Base-by-base conservation (phyloP, 805 yeast genomes). In the Ogataea nitratoaversa region DNA sequence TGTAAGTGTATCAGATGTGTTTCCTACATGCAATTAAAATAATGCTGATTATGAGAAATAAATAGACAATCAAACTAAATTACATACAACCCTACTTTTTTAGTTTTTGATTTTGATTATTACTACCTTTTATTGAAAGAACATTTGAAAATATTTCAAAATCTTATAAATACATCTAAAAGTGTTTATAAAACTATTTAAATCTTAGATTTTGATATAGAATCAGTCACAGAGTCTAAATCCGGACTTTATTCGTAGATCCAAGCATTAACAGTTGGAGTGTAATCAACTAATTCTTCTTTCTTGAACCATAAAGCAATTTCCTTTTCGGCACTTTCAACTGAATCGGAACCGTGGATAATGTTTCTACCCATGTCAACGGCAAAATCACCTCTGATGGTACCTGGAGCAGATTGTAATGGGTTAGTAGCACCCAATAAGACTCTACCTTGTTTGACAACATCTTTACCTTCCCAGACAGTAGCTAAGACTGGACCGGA, bases 401-500 rank as follows among this genome's bases (percentile, higher is more conserved):
- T 93, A 71, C 99, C 99, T 71, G 98, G 98, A 56, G 95, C 91
- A 59, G 96, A 86, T 60, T 79, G 82, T 67, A 84, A 78, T 67
- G 99, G 99, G 86, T 93, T 91, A 71, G 99, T 93, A 59, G 99
- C 98, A 74, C 99, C 99, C 63, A 93, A 82, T 68, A 93, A 82
- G 62, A 78, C 82, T 76, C 99, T 85, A 70, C 99, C 99, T 71
- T 87, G 95, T 78, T 91, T 90, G 71, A 93, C 99, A 68, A 82
- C 99, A 65, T 93, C 97, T 78, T 90, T 93, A 73, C 99, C 99
- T 75, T 93, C 98, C 99, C 99, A 93, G 60, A 90, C 97, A 68
- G 96, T 93, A 60, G 99, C 99, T 62, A 91, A 81, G 59, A 93
- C 84, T 67, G 99, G 99, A 60, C 99, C 99, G 55, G 96, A 88